Evolutionary conservation across 805 yeast species (phyloP).

Genomic region (Yueomyces sp.): DNA sequence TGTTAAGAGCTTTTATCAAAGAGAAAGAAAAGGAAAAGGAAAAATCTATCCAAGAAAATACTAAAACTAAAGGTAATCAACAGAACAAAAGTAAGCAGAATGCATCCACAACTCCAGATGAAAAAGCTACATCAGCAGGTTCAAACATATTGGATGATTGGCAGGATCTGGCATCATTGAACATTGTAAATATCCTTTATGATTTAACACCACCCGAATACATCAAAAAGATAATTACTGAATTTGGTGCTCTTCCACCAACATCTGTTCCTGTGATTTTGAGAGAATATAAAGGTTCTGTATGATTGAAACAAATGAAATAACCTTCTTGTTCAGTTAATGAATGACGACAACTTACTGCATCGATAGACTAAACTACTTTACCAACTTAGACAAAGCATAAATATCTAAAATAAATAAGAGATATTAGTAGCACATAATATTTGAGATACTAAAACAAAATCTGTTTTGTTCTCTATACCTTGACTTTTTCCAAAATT

Average conservation of each 20-base stretch:
- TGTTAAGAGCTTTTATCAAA: slow-evolving; percentile 50
- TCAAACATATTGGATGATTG: slow-evolving; percentile 41
- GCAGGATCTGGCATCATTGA: slow-evolving; percentile 49
- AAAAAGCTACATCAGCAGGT: slow-evolving; percentile 3
- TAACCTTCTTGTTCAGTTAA: not conserved
- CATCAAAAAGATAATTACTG: slow-evolving; percentile 90
- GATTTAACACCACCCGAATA: slow-evolving; percentile 91
- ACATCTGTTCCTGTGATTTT: slow-evolving; percentile 96
- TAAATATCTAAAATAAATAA: not conserved
- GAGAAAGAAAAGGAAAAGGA: slow-evolving; percentile 22
- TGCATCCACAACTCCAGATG: slow-evolving; percentile 5
- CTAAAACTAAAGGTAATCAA: slow-evolving; percentile 6
- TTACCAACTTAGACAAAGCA: slow-evolving; percentile 1
- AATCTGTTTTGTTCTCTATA: too few species aligned
- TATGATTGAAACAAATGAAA: slow-evolving; percentile 5
- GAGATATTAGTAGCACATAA: too few species aligned
- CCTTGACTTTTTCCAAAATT: too few species aligned
- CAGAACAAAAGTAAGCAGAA: slow-evolving; percentile 1
- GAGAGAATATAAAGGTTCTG: slow-evolving; percentile 66
- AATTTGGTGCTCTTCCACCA: slow-evolving; percentile 92
- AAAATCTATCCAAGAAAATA: slow-evolving; percentile 15
- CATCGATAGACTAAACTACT: not conserved
- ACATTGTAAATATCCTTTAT: slow-evolving; percentile 73
- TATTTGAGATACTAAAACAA: too few species aligned
- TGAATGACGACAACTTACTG: too few species aligned